Conservation (phyloP, 768 basidiomycete species). For the Clitopilus passeckerianus region DNA sequence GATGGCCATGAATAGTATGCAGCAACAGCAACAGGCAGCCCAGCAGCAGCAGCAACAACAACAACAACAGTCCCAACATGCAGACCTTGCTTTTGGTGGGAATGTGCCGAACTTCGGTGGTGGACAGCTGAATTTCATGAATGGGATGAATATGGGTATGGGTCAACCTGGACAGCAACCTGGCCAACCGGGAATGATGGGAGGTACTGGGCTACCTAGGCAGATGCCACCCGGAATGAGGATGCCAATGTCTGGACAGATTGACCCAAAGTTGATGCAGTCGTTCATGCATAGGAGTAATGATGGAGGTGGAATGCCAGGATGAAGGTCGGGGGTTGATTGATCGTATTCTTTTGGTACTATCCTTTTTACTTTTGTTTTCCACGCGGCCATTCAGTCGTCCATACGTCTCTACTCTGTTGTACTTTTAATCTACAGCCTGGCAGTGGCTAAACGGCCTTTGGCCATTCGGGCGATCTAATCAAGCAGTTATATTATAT, state of each 20-base stretch:
- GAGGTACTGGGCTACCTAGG: conserved; percentile 13
- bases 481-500: neutral
- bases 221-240: conserved; percentile 10
- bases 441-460: neutral
- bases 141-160: conserved; percentile 15
- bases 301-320: conserved; percentile 10
- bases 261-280: conserved; percentile 38
- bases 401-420: neutral
- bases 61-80: conserved; percentile 10
- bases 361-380: neutral
- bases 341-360: neutral
- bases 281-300: conserved; percentile 36
- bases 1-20: conserved; percentile 5
- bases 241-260: conserved; percentile 15
- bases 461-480: neutral
- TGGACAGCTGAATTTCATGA: conserved; percentile 10
- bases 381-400: neutral
- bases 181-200: conserved; percentile 17
- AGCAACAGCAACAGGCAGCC: conserved; percentile 18
- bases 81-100: conserved; percentile 4
- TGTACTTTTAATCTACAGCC: neutral
- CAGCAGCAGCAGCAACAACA: conserved; percentile 17
- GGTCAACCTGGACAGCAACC: conserved; percentile 9
- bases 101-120: conserved; percentile 5
- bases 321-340: neutral